These are phyloP conservation scores for Phytophthora agathidicida DNA, from an alignment of 352 stramenopile genomes.

Conservation along the genomic window DNA sequence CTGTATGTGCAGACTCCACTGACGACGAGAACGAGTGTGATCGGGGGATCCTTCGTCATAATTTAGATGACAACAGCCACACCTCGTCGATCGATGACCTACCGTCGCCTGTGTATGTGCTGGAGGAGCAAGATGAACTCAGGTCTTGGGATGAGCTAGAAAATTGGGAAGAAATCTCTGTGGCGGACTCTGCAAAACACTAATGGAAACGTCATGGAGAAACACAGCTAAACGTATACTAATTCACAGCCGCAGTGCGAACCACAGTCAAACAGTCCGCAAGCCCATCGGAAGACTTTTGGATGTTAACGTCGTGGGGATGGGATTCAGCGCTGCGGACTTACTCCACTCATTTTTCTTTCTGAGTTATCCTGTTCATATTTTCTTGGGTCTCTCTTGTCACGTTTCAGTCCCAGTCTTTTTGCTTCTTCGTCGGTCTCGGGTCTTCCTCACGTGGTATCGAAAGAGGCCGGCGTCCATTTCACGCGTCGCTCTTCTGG, in stretches of 20 bases:
- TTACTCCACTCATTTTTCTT: slow-evolving; percentile 18
- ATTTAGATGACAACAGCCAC: slow-evolving; percentile 17
- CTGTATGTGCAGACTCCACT: slow-evolving; percentile 12
- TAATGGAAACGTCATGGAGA: slow-evolving; percentile 7
- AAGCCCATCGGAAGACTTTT: slow-evolving; percentile 35
- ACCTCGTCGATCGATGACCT: slow-evolving; percentile 25
- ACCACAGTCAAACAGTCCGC: not conserved
- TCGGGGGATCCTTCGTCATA: slow-evolving; percentile 16
- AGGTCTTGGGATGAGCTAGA: slow-evolving; percentile 31
- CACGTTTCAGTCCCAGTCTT: not conserved
- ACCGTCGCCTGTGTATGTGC: slow-evolving; percentile 25
- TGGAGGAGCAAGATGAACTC: slow-evolving; percentile 39
- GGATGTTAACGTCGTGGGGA: not conserved
- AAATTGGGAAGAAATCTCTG: slow-evolving; percentile 21
- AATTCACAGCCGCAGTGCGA: slow-evolving; percentile 9
- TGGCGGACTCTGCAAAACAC: not conserved
- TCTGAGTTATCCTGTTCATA: not conserved
- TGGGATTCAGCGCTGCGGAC: not conserved
- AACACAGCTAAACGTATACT: slow-evolving; percentile 21
- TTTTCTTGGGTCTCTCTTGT: slow-evolving; percentile 1
- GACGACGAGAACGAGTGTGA: slow-evolving; percentile 40
- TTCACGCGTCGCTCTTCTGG: slow-evolving; percentile 54
- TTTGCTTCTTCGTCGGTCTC: slow-evolving; percentile 35
- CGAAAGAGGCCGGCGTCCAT: slow-evolving; percentile 25
- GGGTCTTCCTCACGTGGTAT: slow-evolving; percentile 8